phyloP scores from a whole-genome alignment of 768 basidiomycete genomes.

The Pholiota molesta region DNA sequence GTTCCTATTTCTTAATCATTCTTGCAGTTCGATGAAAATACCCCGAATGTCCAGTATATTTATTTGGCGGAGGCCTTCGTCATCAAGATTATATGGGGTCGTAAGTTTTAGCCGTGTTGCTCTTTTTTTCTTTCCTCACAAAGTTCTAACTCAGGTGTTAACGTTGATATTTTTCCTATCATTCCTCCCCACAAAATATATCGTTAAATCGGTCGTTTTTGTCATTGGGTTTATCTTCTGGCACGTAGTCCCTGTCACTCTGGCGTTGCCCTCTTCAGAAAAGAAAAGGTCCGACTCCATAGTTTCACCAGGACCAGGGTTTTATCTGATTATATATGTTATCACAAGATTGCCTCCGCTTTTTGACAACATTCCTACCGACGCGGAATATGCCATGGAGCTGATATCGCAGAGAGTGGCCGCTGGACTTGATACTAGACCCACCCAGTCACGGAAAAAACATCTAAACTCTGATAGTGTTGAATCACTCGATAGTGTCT shows the following conservation, averaged over 20 bases:
- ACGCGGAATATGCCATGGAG: slow-evolving; percentile 73
- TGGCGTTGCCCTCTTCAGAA: slow-evolving; percentile 49
- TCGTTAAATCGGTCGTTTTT: slow-evolving; percentile 51
- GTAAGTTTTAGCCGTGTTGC: slow-evolving; percentile 35
- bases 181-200: slow-evolving; percentile 50
- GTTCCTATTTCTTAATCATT: not conserved
- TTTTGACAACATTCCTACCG: slow-evolving; percentile 61
- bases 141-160: slow-evolving; percentile 36
- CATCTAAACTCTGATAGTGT: slow-evolving; percentile 17
- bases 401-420: slow-evolving; percentile 63
- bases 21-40: slow-evolving; percentile 6
- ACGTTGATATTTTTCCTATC: slow-evolving; percentile 37
- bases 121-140: slow-evolving; percentile 5
- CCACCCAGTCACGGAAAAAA: slow-evolving; percentile 24
- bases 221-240: slow-evolving; percentile 58
- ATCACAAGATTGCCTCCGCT: slow-evolving; percentile 40
- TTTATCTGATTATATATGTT: not conserved
- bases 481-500: slow-evolving; percentile 12
- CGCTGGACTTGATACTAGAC: slow-evolving; percentile 51
- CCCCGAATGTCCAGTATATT: slow-evolving; percentile 48
- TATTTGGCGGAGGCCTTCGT: slow-evolving; percentile 61
- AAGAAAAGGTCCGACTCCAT: slow-evolving; percentile 40
- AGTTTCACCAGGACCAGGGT: not conserved
- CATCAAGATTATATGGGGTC: slow-evolving; percentile 49
- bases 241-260: slow-evolving; percentile 63